Percentiles rank a stretch among this genome's conserved stretches.
Conservation (phyloP, 192 early-diverging fungal species). For the Spizellomyces punctatus region DNA sequence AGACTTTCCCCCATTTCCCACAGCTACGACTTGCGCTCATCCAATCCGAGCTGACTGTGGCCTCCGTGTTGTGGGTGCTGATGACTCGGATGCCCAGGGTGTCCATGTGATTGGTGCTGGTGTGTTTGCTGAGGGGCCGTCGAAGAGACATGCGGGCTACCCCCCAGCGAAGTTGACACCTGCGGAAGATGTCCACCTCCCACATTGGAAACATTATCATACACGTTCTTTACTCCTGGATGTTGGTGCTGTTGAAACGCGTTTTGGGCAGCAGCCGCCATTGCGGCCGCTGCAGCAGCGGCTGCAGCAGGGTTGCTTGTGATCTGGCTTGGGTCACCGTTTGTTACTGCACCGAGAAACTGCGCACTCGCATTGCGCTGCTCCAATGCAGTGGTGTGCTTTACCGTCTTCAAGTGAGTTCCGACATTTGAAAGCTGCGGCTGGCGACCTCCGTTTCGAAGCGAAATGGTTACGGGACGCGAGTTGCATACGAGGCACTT, state of each 20-base stretch:
- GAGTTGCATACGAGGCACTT: conserved; percentile 32
- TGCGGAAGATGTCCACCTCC: not conserved
- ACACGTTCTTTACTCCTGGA: not conserved
- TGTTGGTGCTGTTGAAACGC: conserved; percentile 9
- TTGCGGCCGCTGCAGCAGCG: conserved; percentile 9
- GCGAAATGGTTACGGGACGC: conserved; percentile 28
- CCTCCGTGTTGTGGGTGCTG: conserved; percentile 3
- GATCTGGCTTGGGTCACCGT: not conserved
- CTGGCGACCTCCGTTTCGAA: conserved; percentile 34
- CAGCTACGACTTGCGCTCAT: no score
- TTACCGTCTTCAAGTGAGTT: conserved; percentile 35
- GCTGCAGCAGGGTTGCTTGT: conserved; percentile 1
- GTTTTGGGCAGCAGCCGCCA: conserved; percentile 6
- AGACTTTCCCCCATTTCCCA: no score
- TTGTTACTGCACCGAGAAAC: conserved; percentile 7
- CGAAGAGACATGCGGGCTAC: not conserved
- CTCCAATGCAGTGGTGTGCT: conserved; percentile 20
- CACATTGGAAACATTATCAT: not conserved
- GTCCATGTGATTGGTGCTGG: conserved; percentile 13
- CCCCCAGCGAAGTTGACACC: not conserved
- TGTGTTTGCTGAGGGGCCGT: not conserved
- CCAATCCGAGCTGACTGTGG: no score
- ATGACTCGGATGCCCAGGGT: conserved; percentile 6
- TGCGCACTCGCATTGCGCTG: not conserved
- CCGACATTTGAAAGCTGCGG: conserved; percentile 36